phyloP scores from a whole-genome alignment of 164 flowering plant genomes.

The grape (Vitis vinifera) region ASM3070453v1 NC_081807.1:6557001-6557500 shows the following conservation, averaged over 20 bases:
- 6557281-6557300: no score
- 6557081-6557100: conserved; percentile 2
- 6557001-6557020: conserved; percentile 4
- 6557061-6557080: conserved; percentile 7
- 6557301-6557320: no score
- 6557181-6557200: neutral
- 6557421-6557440: neutral
- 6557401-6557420: conserved; percentile 4
- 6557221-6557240: neutral
- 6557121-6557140: conserved; percentile 18
- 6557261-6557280: neutral
- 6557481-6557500: neutral
- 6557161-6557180: neutral
- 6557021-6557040: neutral
- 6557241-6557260: no score
- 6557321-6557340: no score
- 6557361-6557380: neutral
- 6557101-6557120: conserved; percentile 16
- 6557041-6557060: conserved; percentile 4
- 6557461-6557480: neutral
- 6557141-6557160: conserved; percentile 1
- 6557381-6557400: neutral
- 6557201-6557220: neutral
- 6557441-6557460: neutral
- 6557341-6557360: neutral